Conservation (phyloP, 768 basidiomycete genomes). For the Scleroderma bovista region DNA sequence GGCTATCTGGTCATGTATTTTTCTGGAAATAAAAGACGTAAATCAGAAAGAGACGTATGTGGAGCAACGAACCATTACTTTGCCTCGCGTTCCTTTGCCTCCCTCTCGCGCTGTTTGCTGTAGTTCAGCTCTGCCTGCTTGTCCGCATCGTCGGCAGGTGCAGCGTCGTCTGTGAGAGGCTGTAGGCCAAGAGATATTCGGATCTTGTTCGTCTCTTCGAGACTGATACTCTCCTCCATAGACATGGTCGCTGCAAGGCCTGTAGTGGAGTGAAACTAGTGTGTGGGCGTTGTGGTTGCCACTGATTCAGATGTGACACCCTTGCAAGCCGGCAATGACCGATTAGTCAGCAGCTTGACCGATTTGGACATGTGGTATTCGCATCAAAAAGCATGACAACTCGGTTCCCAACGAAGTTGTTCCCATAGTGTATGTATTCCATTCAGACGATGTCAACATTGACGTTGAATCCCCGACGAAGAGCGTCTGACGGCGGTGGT, state of each 20-base stretch:
- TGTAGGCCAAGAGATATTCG: constrained; percentile 91
- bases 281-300: no score
- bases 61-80: constrained; percentile 47
- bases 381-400: background rate
- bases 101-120: constrained; percentile 60
- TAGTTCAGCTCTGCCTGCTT: constrained; percentile 87
- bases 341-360: background rate
- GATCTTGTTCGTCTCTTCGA: constrained; percentile 95
- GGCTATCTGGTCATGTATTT: constrained; percentile 68
- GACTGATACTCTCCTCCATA: constrained; percentile 84
- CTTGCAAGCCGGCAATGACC: background rate
- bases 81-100: constrained; percentile 64
- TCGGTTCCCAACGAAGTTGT: no score
- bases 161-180: constrained; percentile 80
- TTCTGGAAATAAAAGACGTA: constrained; percentile 39
- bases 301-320: no score
- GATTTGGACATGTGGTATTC: background rate
- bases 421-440: no score
- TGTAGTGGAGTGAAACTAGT: no score
- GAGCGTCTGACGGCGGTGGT: no score
- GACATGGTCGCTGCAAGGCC: constrained; percentile 35
- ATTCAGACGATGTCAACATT: no score
- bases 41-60: constrained; percentile 13
- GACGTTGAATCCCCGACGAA: no score
- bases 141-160: constrained; percentile 68